These are phyloP conservation scores for Aquilaria sinensis DNA, from an alignment of 345 rosid species.

Conservation along the genomic window DNA sequence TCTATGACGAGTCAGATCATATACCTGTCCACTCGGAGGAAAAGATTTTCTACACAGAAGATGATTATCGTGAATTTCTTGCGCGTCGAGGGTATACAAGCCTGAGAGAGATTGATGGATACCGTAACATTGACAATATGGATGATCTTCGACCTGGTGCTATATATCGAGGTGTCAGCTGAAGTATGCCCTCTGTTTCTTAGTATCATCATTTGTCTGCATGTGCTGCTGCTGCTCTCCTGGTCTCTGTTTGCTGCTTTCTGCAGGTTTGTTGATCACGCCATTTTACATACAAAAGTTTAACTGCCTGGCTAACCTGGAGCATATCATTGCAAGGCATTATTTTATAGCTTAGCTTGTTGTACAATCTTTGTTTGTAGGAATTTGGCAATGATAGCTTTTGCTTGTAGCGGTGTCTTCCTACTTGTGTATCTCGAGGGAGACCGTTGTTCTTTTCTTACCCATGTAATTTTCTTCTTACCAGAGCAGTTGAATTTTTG, in stretches of 20 bases:
- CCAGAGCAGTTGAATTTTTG: too few relatives aligned
- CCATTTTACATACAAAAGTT: conserved; percentile 1
- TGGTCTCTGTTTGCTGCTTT: conserved; percentile 8
- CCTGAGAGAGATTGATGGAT: conserved; percentile 77
- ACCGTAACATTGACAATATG: conserved; percentile 74
- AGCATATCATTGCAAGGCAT: not conserved
- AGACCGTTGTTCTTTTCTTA: too few relatives aligned
- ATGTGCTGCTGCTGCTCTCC: conserved; percentile 1
- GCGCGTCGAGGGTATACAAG: conserved; percentile 62
- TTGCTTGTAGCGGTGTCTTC: not conserved
- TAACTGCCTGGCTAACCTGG: not conserved
- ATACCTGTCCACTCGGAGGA: conserved; percentile 83
- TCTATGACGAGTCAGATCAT: conserved; percentile 81
- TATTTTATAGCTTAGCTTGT: not conserved
- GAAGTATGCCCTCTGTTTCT: conserved; percentile 16
- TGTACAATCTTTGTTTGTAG: conserved; percentile 6
- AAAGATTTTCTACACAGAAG: conserved; percentile 78
- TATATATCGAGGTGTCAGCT: conserved; percentile 67
- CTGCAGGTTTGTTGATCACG: not conserved
- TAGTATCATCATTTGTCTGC: conserved; percentile 1
- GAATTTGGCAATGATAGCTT: not conserved
- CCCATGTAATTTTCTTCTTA: too few relatives aligned
- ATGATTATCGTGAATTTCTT: conserved; percentile 81
- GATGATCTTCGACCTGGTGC: conserved; percentile 87
- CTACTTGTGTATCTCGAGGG: not conserved